Conservation (phyloP, 345 rosid genomes). For the Syzygium jambos region DNA sequence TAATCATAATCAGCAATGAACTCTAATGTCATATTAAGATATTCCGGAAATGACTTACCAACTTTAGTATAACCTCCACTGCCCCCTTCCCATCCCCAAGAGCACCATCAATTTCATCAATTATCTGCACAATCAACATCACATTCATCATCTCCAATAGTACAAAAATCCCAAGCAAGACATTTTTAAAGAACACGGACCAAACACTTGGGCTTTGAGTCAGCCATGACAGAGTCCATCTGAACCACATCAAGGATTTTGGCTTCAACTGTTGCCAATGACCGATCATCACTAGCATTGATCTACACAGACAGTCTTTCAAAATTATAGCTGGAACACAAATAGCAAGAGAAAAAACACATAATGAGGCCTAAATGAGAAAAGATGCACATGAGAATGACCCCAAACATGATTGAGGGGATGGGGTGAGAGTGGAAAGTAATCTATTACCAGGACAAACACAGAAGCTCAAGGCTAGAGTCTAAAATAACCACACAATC, state of each 20-base stretch:
- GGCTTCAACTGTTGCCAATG: slow-evolving; percentile 72
- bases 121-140: slow-evolving; percentile 44
- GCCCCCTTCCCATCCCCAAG: slow-evolving; percentile 98
- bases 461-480: neutral
- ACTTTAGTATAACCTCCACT: slow-evolving; percentile 80
- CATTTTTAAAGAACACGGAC: neutral
- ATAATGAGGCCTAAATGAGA: neutral
- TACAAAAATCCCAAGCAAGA: neutral
- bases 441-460: neutral
- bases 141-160: neutral
- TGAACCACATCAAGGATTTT: slow-evolving; percentile 94
- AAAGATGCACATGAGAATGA: neutral
- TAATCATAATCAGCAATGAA: neutral
- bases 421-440: neutral
- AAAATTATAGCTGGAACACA: neutral
- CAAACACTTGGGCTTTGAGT: slow-evolving; percentile 85
- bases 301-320: slow-evolving; percentile 31
- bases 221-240: slow-evolving; percentile 94
- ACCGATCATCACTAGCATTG: slow-evolving; percentile 97
- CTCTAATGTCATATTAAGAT: neutral
- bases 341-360: slow-evolving; percentile 1
- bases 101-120: slow-evolving; percentile 99
- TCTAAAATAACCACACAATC: neutral
- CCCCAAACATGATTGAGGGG: neutral
- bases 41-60: slow-evolving; percentile 34